Conservation (phyloP, 345 rosid species). For the Jatropha curcas region DNA sequence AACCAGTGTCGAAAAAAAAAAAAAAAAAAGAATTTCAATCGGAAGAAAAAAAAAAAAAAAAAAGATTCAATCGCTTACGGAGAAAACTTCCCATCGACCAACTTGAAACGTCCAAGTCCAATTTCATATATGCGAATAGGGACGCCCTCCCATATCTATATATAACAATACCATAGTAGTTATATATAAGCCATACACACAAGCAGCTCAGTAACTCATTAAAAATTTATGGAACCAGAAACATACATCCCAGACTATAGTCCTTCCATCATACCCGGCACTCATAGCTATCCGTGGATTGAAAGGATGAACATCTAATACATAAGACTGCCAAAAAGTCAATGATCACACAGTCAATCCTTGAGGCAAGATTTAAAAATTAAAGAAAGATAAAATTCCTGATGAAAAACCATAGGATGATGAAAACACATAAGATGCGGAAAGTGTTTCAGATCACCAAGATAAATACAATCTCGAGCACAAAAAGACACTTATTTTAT, state of each 20-base stretch:
- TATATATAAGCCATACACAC: not conserved
- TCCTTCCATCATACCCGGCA: constrained; percentile 98
- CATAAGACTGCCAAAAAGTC: constrained; percentile 78
- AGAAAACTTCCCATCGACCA: constrained; percentile 99
- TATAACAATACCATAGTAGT: not conserved
- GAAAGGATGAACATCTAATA: constrained; percentile 98
- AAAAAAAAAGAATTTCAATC: too few relatives aligned
- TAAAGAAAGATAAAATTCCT: not conserved
- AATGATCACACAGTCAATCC: constrained; percentile 27
- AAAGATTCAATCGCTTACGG: constrained; percentile 62
- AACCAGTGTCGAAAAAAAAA: too few relatives aligned
- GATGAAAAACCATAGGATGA: constrained; percentile 3
- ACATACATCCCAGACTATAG: constrained; percentile 99
- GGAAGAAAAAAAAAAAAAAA: constrained; percentile 20
- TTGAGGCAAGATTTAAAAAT: constrained; percentile 17
- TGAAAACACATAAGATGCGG: too few relatives aligned
- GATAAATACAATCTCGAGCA: constrained; percentile 5
- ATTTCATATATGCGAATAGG: constrained; percentile 85
- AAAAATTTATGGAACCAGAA: constrained; percentile 26
- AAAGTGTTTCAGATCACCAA: not conserved
- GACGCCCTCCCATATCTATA: constrained; percentile 95
- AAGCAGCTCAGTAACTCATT: not conserved
- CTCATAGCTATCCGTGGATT: constrained; percentile 99
- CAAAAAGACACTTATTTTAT: constrained; percentile 2
- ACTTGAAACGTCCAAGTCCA: constrained; percentile 81